Evolutionary conservation across 1,139 yeast genomes (phyloP).

Genomic region (Taiozyma sp.): DNA sequence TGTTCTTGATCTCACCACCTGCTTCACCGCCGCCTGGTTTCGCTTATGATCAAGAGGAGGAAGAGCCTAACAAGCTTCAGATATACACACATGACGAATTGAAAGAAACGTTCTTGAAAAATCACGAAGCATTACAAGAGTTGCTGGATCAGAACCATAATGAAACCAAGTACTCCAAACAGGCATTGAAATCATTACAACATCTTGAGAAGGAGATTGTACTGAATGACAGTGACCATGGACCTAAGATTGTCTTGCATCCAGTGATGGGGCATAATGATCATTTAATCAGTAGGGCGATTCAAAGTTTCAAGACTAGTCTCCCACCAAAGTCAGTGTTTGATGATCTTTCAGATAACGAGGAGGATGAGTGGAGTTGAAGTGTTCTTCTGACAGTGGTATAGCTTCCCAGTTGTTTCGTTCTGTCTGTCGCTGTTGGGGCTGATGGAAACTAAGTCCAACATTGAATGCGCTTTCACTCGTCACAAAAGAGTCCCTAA

Average conservation of each 20-base stretch:
- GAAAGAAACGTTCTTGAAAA: constrained; percentile 14
- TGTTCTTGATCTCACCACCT: constrained; percentile 36
- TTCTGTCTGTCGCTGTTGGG: not conserved
- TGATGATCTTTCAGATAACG: constrained; percentile 25
- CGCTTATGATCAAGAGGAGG: constrained; percentile 32
- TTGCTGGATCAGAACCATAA: constrained; percentile 10
- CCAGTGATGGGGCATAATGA: constrained; percentile 23
- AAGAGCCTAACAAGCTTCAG: constrained; percentile 28
- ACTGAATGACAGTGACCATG: constrained; percentile 15
- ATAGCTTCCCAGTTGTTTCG: no score
- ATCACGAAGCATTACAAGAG: constrained; percentile 14
- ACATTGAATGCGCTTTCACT: no score
- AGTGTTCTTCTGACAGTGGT: not conserved
- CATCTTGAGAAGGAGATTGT: constrained; percentile 18
- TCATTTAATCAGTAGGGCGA: constrained; percentile 20
- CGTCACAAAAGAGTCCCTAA: no score
- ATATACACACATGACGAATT: constrained; percentile 23
- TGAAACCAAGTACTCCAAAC: constrained; percentile 6
- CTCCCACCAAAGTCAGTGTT: constrained; percentile 33
- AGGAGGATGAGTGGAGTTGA: constrained; percentile 4
- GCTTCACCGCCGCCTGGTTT: constrained; percentile 37
- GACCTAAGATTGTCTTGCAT: constrained; percentile 21
- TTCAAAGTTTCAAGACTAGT: constrained; percentile 20
- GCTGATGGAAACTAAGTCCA: no score
- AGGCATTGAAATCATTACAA: constrained; percentile 3